Base-by-base conservation (phyloP, 2,329 filamentous ascomycete species). In the Capronia americana region DNA sequence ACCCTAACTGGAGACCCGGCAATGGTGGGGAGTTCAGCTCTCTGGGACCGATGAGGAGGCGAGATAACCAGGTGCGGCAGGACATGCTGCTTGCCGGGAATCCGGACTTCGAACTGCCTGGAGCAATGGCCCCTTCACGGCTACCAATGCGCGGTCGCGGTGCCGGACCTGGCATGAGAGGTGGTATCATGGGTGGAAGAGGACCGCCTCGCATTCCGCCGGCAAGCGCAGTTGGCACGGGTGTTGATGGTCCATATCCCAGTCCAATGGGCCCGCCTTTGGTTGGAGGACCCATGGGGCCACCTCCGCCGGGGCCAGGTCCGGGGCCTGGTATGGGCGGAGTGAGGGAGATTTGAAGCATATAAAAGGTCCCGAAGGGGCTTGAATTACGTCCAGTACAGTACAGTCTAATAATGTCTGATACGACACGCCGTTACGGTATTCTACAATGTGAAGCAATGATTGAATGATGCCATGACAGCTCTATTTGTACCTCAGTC, bases 51-150 rank as follows among this genome's bases (percentile, higher is more conserved):
- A 70, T 79, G 72, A 71, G 80, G 74, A 74, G 80, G 63, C 80
- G 79, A 61, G 82, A 82, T 26, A 79, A 81, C 24, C 85, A 83
- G 74, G 82, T 87, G 73, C 86, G 86, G 67, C 87, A 90, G 71
- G 92, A 96, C 71, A 84, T 93, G 57, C 80, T 96, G 46, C 82
- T 96, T 66, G 88, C 89, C 73, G 88, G 84, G 53, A 97, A 96
- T 74, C 93, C 93, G 0, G 93, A 97, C 77, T 97, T 97, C 79
- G 86, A 90, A 70, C 77, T 97, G 30, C 89, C 88, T 1, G 79
- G 79, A 3, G 67, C 24, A 76, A 73, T 56, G 24, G 64, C 53
- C 23, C 63, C 69, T 24, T 54, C 61, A 23, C 50, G 65, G 57
- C 50, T 63, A 12, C 46, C 38, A 30, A 38, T 14, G 23, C 34